Evolutionary conservation across 805 yeast genomes (phyloP).

Genomic region (Lipomyces yamanashiensis): DNA sequence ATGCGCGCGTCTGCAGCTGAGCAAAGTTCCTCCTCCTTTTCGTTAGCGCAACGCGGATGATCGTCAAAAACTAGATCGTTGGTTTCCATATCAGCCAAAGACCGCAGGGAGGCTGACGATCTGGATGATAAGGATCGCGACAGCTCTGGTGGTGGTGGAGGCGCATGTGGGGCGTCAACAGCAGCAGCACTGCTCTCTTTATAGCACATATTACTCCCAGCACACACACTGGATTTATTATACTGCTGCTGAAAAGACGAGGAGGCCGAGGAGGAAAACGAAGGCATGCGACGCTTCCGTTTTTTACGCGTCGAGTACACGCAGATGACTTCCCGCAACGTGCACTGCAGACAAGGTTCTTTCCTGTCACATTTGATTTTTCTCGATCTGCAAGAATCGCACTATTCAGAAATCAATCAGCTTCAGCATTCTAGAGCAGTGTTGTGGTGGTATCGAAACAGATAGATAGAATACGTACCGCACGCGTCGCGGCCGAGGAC

Average conservation of each 20-base stretch:
- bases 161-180: too few species aligned
- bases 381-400: slow-evolving; percentile 32
- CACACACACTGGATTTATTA: too few species aligned
- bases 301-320: slow-evolving; percentile 32
- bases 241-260: too few species aligned
- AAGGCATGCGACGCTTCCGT: slow-evolving; percentile 23
- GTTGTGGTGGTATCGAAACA: neutral
- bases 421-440: neutral
- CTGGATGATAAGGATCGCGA: neutral
- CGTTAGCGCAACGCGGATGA: too few species aligned
- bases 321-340: slow-evolving; percentile 28
- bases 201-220: too few species aligned
- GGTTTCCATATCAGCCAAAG: neutral
- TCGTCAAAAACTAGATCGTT: too few species aligned
- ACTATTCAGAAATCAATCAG: slow-evolving; percentile 1
- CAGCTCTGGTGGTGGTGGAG: neutral
- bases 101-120: neutral
- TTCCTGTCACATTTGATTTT: slow-evolving; percentile 33
- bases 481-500: slow-evolving; percentile 13
- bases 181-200: too few species aligned
- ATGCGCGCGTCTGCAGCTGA: neutral
- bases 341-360: slow-evolving; percentile 32
- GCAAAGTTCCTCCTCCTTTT: neutral
- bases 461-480: slow-evolving; percentile 10
- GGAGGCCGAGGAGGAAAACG: neutral